A percentile compares a stretch with the other conserved stretches of the same genome.
phyloP scores from a whole-genome alignment of 148 eudicot species.

The Rhododendron griersonianum region DNA sequence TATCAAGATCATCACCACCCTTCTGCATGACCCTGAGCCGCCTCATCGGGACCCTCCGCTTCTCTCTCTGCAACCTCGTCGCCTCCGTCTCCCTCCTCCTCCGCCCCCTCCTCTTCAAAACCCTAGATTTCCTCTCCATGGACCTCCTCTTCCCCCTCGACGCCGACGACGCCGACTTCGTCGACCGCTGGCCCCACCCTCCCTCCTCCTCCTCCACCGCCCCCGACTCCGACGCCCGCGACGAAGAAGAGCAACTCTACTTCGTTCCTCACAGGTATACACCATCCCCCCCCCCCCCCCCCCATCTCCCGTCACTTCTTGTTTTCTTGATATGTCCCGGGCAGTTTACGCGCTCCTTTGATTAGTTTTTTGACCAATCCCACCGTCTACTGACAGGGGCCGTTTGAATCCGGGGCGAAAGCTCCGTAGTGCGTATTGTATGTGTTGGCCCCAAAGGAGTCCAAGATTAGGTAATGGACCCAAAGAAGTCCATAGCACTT shows the following conservation, averaged over 20 bases:
- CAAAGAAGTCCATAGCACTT: too few species aligned
- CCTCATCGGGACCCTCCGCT: constrained; percentile 1
- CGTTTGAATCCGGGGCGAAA: too few species aligned
- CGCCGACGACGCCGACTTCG: constrained; percentile 24
- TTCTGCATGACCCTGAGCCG: constrained; percentile 11
- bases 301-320: background rate
- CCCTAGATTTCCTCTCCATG: constrained; percentile 32
- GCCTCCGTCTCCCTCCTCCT: constrained; percentile 5
- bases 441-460: background rate
- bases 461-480: too few species aligned
- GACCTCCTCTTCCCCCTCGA: constrained; percentile 27
- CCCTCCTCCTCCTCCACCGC: constrained; percentile 17
- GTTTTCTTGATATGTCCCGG: background rate
- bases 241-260: constrained; percentile 34
- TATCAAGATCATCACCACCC: background rate
- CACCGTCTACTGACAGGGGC: too few species aligned
- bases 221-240: constrained; percentile 13
- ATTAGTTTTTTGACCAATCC: background rate
- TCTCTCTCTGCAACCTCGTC: constrained; percentile 10
- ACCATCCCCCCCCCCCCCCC: background rate
- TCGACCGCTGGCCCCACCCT: background rate
- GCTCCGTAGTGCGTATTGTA: background rate
- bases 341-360: background rate
- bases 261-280: constrained; percentile 39
- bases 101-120: constrained; percentile 13